Base-by-base conservation (phyloP, 202 grass and related monocot genomes). In the Carex sylvatica region DNA sequence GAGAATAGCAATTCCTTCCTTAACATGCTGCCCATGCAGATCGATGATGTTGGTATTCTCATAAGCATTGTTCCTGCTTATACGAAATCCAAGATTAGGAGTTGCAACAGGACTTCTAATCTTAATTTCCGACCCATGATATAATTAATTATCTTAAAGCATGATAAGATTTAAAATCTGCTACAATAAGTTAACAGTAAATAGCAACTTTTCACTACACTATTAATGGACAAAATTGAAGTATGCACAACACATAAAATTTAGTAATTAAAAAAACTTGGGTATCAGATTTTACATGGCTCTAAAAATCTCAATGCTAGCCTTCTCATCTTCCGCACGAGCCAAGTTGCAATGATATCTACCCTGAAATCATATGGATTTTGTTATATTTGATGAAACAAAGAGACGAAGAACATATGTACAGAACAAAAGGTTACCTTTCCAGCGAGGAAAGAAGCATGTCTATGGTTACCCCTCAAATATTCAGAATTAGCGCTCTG, bases 271-370 rank as follows among this genome's bases (percentile, higher is more conserved):
- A 76, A 8, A 76, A 76, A 3, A 58, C 22, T 74, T 13, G 42
- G 51, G 73, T 60, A 79, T 0, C 16, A 51, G 53, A 52, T 8
- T 76, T 80, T 83, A 87, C 96, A 88, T 99, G n/a, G 85, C 86
- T 82, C 87, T 77, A 90, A 99, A 99, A 81, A 95, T 95, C 62
- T 93, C 85, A 54, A 81, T 81, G 58, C 96, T 93, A 35, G 89
- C 91, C 78, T 80, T 91, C 30, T 95, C 93, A 35, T 99, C 96
- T 81, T 87, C 96, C 52, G 85, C 28, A 59, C 86, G 85, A 67
- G 86, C 96, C 78, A 99, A 84, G 75, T 90, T 86, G 65, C 88
- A 84, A 75, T 93, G 90, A 90, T 89, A 89, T 74, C 92, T 95
- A 9, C 92, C 96, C 92, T 99, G 82, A 83, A 83, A 78, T 42